These are phyloP conservation scores for Aspergillus pseudonomiae DNA, from an alignment of 2,329 filamentous ascomycete species.

Conservation along the genomic window DNA sequence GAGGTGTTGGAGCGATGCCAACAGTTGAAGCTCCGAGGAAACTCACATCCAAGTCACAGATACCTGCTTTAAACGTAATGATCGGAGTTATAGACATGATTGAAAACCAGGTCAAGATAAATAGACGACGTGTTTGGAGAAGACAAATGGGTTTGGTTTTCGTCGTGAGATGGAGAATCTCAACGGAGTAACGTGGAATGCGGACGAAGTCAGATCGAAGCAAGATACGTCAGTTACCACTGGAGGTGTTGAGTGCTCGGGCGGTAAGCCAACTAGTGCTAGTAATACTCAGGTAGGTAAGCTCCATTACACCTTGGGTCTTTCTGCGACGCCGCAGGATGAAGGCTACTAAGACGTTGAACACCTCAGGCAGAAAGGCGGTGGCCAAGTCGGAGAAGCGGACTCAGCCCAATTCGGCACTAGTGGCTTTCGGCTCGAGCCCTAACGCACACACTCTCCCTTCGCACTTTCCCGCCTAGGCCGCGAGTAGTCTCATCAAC, in stretches of 20 bases:
- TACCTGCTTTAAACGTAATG: slow-evolving; percentile 95
- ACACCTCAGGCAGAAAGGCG: slow-evolving; percentile 6
- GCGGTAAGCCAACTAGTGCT: not conserved
- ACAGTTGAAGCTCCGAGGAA: slow-evolving; percentile 7
- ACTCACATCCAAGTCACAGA: slow-evolving; percentile 81
- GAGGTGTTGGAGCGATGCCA: not conserved
- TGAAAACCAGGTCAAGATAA: slow-evolving; percentile 7
- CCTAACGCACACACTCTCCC: slow-evolving; percentile 48
- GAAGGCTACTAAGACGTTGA: slow-evolving; percentile 15
- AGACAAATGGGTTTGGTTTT: not conserved
- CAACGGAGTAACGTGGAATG: not conserved
- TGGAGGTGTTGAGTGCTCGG: not conserved
- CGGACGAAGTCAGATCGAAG: slow-evolving; percentile 10
- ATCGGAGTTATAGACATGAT: slow-evolving; percentile 81
- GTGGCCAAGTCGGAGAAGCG: slow-evolving; percentile 12
- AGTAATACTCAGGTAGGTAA: not conserved
- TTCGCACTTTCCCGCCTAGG: slow-evolving; percentile 40
- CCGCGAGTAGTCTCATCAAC: slow-evolving; percentile 42
- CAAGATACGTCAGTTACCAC: slow-evolving; percentile 16
- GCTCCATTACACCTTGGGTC: slow-evolving; percentile 14
- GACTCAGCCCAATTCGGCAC: slow-evolving; percentile 27
- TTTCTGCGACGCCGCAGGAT: slow-evolving; percentile 4
- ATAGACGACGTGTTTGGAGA: slow-evolving; percentile 15
- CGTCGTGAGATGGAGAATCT: not conserved
- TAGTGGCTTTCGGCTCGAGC: slow-evolving; percentile 48